A percentile compares a stretch with the other conserved stretches of the same genome.
phyloP scores from a whole-genome alignment of 1,139 yeast genomes.

The Geotrichum europaeum region DNA sequence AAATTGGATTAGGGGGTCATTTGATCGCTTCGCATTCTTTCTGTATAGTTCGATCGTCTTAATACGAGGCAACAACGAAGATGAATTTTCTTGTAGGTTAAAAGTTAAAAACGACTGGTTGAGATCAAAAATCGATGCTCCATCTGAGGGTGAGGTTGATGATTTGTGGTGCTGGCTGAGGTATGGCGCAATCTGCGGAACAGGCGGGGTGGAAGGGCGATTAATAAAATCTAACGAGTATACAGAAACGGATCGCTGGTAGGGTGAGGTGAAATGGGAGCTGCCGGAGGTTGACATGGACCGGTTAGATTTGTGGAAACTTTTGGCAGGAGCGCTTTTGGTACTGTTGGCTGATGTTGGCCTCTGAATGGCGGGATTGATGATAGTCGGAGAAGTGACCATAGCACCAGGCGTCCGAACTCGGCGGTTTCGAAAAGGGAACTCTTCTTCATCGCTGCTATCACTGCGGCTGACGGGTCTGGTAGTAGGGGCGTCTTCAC shows the following conservation, averaged over 20 bases:
- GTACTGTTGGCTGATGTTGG: neutral
- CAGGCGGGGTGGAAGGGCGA: neutral
- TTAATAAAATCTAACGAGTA: neutral
- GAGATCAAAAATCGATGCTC: neutral
- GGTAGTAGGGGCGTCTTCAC: neutral
- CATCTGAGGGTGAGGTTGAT: neutral
- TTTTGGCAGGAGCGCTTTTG: neutral
- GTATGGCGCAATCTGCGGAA: neutral
- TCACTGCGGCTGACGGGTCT: neutral
- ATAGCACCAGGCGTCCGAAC: neutral
- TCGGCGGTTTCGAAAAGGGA: neutral
- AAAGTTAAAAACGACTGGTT: slow-evolving; percentile 31
- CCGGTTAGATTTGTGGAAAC: neutral
- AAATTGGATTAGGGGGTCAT: slow-evolving; percentile 79
- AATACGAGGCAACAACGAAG: slow-evolving; percentile 61
- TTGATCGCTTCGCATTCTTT: slow-evolving; percentile 74
- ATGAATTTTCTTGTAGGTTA: slow-evolving; percentile 30
- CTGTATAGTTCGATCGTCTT: slow-evolving; percentile 84
- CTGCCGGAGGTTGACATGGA: neutral
- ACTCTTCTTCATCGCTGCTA: neutral
- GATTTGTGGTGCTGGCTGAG: neutral
- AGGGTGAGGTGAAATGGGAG: neutral
- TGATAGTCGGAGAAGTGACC: neutral
- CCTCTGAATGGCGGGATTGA: neutral
- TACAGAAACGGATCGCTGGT: neutral